Conservation (phyloP, 768 basidiomycete genomes). For the Psilocybe cubensis region DNA sequence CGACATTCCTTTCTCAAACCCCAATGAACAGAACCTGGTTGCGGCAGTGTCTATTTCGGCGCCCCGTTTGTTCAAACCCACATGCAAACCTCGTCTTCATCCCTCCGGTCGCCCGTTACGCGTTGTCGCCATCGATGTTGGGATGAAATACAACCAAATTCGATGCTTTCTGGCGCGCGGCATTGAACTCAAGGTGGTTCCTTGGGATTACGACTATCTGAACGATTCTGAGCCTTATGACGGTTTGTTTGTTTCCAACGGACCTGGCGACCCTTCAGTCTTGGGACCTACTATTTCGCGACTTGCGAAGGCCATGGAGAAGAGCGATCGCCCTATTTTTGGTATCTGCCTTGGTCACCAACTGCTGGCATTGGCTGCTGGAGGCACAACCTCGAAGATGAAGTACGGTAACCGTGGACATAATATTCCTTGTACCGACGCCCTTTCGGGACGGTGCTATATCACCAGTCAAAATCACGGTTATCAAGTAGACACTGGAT, state of each 20-base stretch:
- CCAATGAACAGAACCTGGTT: constrained; percentile 89
- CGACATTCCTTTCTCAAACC: constrained; percentile 83
- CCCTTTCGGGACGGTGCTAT: constrained; percentile 93
- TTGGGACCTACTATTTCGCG: constrained; percentile 72
- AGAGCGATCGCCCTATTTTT: constrained; percentile 86
- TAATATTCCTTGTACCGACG: constrained; percentile 97
- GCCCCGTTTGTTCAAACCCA: constrained; percentile 72
- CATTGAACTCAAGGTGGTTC: constrained; percentile 94
- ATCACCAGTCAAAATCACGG: constrained; percentile 99
- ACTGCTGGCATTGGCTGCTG: constrained; percentile 91
- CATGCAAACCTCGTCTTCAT: constrained; percentile 59
- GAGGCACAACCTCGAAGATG: constrained; percentile 96
- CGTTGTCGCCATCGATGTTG: constrained; percentile 92
- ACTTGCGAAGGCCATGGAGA: constrained; percentile 68
- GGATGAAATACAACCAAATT: constrained; percentile 99
- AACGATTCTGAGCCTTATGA: constrained; percentile 83
- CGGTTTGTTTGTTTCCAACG: constrained; percentile 96
- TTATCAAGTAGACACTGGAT: constrained; percentile 85
- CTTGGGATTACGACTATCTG: constrained; percentile 95
- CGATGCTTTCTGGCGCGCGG: constrained; percentile 93
- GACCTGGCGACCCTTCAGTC: constrained; percentile 94
- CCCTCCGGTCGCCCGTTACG: constrained; percentile 82
- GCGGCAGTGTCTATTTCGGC: constrained; percentile 79
- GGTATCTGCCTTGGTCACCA: constrained; percentile 99
- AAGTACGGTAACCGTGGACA: constrained; percentile 99